Base-by-base conservation (phyloP, 2,329 filamentous ascomycete genomes). In the Penicillium crustosum region DNA sequence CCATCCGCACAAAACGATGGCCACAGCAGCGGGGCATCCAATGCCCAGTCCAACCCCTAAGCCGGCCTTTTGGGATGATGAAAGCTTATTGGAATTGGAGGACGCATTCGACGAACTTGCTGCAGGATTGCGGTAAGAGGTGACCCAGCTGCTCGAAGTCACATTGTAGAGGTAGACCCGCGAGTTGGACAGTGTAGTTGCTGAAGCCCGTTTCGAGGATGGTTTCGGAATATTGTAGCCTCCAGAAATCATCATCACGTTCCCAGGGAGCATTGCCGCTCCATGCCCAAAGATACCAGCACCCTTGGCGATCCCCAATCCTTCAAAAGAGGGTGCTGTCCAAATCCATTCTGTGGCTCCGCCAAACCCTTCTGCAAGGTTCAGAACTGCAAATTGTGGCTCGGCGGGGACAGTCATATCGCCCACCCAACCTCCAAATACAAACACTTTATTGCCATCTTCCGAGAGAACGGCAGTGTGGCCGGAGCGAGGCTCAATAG, bases 351-450 rank as follows among this genome's bases (percentile, higher is more conserved):
- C 67, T 1, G 73, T 72, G 31, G 68, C 66, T 19, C 78, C 78
- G 9, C 87, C 89, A 69, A 90, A 94, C 4, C 87, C 87, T 59
- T 87, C 83, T 7, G 88, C 90, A 57, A 97, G 80, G 57, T 90
- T 80, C 3, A 97, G 78, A 3, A 97, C 76, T 0, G 86, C 89
- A 27, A 97, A 79, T 70, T 96, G 91, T 1, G 94, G 94, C 31
- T 87, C 80, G 0, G 94, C 94, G 1, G 93, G 84, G 33, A 86
- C 89, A 9, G 79, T 82, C 0, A 89, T 81, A 68, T 95, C 87
- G 4, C 93, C 93, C 5, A 97, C 91, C 94, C 94, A 99, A 1
- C 94, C 94, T 21, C 94, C 94, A 59, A 92, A 81, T 1, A 99
- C 78, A 41, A 96, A 78, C 9, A 97, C 79, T n/a, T 83, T 86